Percentiles rank a stretch among this genome's conserved stretches.
Conservation (phyloP, 176 grass and related monocot genomes). For the Oryza coarctata region DNA sequence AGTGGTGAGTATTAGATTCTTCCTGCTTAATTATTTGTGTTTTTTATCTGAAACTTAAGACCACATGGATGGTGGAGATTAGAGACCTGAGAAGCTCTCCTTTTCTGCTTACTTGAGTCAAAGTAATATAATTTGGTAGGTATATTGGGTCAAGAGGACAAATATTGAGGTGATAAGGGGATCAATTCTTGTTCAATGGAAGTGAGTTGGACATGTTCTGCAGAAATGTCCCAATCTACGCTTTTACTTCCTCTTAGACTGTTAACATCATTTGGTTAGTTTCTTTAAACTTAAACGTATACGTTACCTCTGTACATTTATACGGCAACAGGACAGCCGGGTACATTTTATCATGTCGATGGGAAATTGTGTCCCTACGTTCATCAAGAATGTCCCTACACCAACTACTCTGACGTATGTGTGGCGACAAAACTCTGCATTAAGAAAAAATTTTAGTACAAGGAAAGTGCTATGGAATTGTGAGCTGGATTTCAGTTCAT, state of each 20-base stretch:
- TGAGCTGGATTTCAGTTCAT: background rate
- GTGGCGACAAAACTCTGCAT: background rate
- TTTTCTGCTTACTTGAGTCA: background rate
- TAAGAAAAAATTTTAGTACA: background rate
- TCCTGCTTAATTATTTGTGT: background rate
- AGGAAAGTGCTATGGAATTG: background rate
- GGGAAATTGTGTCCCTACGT: background rate
- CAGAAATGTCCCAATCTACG: background rate
- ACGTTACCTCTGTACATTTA: background rate
- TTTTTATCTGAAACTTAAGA: background rate
- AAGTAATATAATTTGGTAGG: background rate
- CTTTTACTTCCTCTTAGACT: background rate
- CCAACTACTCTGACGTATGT: background rate
- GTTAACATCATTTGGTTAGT: background rate
- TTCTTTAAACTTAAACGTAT: background rate
- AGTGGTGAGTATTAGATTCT: constrained; percentile 27
- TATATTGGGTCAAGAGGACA: background rate
- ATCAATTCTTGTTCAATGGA: background rate
- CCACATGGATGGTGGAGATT: background rate
- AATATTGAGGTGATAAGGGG: background rate
- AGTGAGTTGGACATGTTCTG: background rate
- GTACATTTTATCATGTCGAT: background rate
- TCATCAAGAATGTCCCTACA: background rate
- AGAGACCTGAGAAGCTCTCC: background rate
- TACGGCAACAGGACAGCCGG: background rate